These are phyloP conservation scores for Pterocarpus macrocarpus DNA, from an alignment of 306 rosid species.

Conservation along the genomic window DNA sequence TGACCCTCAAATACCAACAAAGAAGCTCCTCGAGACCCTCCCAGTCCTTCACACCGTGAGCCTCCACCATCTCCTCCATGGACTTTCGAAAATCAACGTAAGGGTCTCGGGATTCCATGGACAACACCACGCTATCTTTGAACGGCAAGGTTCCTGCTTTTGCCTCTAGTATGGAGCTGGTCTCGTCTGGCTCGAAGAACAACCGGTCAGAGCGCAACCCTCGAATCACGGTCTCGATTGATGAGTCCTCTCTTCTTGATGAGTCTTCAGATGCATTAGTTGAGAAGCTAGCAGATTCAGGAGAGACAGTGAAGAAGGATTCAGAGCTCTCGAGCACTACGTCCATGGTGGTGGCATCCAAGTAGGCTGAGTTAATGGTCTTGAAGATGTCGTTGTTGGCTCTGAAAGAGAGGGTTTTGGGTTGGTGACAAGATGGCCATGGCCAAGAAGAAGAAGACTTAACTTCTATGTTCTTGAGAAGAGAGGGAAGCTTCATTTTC, in stretches of 20 bases:
- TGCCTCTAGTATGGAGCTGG: constrained; percentile 68
- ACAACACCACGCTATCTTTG: constrained; percentile 68
- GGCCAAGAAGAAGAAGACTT: constrained; percentile 63
- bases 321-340: constrained; percentile 23
- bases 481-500: constrained; percentile 80
- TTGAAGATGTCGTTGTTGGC: constrained; percentile 51
- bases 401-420: constrained; percentile 84
- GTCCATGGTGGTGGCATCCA: constrained; percentile 41
- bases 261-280: constrained; percentile 34
- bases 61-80: constrained; percentile 94
- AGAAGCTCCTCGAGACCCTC: constrained; percentile 78
- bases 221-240: constrained; percentile 63
- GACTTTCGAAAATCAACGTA: constrained; percentile 76
- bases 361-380: constrained; percentile 69
- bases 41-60: constrained; percentile 74
- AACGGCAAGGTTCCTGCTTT: constrained; percentile 50
- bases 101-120: constrained; percentile 84
- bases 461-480: constrained; percentile 53
- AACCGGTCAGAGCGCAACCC: constrained; percentile 78
- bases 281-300: constrained; percentile 55
- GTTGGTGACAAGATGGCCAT: constrained; percentile 86
- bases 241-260: constrained; percentile 40
- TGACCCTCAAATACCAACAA: constrained; percentile 77
- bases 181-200: constrained; percentile 69
- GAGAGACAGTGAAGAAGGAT: constrained; percentile 56